Conservation (phyloP, 306 rosid species). For the Clitoria ternatea region DNA sequence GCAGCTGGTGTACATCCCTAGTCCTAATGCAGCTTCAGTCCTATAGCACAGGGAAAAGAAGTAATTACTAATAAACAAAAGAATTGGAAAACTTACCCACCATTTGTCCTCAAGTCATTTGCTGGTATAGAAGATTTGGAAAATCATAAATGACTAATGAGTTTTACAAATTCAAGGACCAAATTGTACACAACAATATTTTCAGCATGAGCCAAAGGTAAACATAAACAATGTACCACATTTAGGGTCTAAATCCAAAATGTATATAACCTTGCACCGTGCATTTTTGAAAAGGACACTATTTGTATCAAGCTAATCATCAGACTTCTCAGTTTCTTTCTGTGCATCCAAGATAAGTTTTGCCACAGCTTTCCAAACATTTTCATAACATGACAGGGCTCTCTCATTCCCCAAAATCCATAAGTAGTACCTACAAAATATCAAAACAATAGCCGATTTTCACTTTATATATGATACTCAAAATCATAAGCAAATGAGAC, state of each 20-base stretch:
- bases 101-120: no score
- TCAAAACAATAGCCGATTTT: background rate
- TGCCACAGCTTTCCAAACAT: conserved; percentile 52
- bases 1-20: no score
- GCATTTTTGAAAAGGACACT: conserved; percentile 46
- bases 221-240: no score
- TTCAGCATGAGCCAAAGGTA: no score
- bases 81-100: no score
- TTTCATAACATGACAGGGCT: conserved; percentile 23
- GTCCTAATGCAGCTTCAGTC: no score
- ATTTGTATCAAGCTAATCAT: conserved; percentile 55
- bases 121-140: no score
- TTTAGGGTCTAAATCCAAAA: background rate
- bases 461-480: background rate
- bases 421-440: conserved; percentile 48
- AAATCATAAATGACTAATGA: no score
- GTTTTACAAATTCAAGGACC: no score
- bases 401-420: conserved; percentile 74
- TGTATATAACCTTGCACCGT: conserved; percentile 57
- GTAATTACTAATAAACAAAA: no score
- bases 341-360: conserved; percentile 40
- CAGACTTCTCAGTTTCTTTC: conserved; percentile 44
- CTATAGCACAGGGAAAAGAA: no score
- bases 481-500: background rate
- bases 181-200: no score